phyloP scores from a whole-genome alignment of 2,329 filamentous ascomycete species.

The Triangularia setosa region DNA sequence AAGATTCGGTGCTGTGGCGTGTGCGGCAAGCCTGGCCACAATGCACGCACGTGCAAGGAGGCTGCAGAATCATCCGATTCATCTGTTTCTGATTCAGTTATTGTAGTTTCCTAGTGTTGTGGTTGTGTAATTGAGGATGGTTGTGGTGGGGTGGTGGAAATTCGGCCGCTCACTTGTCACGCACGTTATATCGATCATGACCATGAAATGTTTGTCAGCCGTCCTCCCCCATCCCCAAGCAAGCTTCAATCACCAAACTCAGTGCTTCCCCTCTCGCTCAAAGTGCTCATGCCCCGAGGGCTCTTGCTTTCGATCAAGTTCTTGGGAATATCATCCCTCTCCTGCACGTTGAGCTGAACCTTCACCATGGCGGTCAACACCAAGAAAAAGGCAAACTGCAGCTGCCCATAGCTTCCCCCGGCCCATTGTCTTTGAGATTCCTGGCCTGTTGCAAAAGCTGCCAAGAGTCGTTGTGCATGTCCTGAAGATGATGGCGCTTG shows the following conservation, averaged over 20 bases:
- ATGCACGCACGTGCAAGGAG: too few relatives aligned
- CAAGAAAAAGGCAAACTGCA: neutral
- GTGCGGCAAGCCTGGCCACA: too few relatives aligned
- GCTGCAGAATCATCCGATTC: too few relatives aligned
- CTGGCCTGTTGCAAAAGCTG: neutral
- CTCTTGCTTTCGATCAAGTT: neutral
- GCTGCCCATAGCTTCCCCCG: neutral
- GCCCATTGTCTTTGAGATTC: neutral
- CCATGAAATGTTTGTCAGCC: neutral
- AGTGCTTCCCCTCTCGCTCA: neutral
- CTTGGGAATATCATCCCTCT: neutral
- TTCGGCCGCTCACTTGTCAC: too few relatives aligned
- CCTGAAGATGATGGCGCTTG: neutral
- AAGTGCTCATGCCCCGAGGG: neutral
- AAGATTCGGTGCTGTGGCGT: too few relatives aligned
- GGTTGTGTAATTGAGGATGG: too few relatives aligned
- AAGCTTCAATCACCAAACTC: neutral
- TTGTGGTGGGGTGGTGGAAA: too few relatives aligned
- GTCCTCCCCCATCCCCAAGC: neutral
- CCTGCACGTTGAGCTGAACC: neutral
- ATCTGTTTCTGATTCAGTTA: too few relatives aligned
- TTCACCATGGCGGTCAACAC: neutral
- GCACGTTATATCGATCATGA: too few relatives aligned
- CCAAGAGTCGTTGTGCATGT: neutral
- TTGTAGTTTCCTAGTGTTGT: too few relatives aligned